Conservation (phyloP, 495 filamentous ascomycete genomes). For the Staphylotrichum longicolle region DNA sequence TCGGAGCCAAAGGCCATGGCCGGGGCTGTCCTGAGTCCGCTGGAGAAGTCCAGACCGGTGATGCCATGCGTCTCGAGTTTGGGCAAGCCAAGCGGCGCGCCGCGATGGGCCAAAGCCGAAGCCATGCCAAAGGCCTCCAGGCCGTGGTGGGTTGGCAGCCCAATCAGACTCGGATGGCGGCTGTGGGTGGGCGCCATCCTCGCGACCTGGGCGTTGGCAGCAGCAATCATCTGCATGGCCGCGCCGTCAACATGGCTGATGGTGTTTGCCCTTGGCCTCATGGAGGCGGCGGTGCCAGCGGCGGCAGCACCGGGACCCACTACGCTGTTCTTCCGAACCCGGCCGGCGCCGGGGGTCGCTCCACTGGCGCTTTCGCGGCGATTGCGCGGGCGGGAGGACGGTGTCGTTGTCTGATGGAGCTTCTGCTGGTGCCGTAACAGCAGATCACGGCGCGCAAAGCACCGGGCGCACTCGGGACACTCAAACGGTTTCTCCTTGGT, state of each 20-base stretch:
- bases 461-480: conserved; percentile 90
- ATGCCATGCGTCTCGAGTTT: conserved; percentile 79
- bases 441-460: conserved; percentile 92
- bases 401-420: conserved; percentile 92
- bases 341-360: conserved; percentile 59
- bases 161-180: conserved; percentile 65
- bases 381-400: conserved; percentile 82
- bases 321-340: conserved; percentile 90
- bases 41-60: conserved; percentile 54
- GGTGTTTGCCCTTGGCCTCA: conserved; percentile 92
- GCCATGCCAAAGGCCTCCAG: conserved; percentile 64
- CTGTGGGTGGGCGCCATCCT: conserved; percentile 54
- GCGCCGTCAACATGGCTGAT: conserved; percentile 89
- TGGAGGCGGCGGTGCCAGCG: conserved; percentile 49
- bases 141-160: conserved; percentile 59
- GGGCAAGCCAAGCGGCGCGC: conserved; percentile 63
- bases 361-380: conserved; percentile 85
- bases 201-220: conserved; percentile 49
- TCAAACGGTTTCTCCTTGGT: conserved; percentile 99
- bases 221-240: conserved; percentile 68
- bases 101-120: conserved; percentile 60
- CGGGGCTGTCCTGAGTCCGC: conserved; percentile 76
- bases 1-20: conserved; percentile 67
- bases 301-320: conserved; percentile 53
- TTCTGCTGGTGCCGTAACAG: conserved; percentile 97